Conservation (phyloP, 176 grass and related monocot species). For the Chloris gayana region DNA sequence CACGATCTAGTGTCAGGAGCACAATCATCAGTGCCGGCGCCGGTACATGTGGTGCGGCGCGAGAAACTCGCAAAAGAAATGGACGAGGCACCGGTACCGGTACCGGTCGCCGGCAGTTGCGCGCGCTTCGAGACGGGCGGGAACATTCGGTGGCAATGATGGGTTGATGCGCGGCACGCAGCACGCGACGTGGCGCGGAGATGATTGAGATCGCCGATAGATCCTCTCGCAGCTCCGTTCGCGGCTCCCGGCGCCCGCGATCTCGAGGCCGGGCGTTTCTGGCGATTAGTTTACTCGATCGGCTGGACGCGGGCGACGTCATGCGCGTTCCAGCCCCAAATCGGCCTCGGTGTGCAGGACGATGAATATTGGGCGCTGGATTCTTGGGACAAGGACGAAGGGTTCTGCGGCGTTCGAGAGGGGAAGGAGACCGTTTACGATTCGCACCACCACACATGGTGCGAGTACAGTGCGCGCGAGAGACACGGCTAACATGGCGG, state of each 20-base stretch:
- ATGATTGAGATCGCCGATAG: background rate
- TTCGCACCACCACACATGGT: background rate
- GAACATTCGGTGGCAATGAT: slow-evolving; percentile 7
- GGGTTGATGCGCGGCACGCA: background rate
- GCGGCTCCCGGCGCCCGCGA: background rate
- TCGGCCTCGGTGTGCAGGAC: background rate
- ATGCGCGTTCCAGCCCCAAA: background rate
- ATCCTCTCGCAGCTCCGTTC: background rate
- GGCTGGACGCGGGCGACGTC: slow-evolving; percentile 3
- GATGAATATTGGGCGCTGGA: slow-evolving; percentile 4
- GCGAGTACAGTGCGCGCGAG: background rate
- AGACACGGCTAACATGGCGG: slow-evolving; percentile 33
- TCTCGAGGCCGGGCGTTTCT: background rate
- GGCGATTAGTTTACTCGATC: background rate
- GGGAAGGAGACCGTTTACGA: background rate
- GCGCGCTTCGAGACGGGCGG: background rate
- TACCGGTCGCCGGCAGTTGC: background rate
- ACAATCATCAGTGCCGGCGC: background rate
- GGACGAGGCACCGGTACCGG: background rate
- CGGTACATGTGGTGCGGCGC: slow-evolving; percentile 1
- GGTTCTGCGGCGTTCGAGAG: background rate
- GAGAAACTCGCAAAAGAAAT: slow-evolving; percentile 17
- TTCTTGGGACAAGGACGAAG: background rate
- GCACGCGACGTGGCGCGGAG: background rate
- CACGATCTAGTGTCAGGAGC: slow-evolving; percentile 32